Percentiles rank a stretch among this genome's conserved stretches.
Conservation (phyloP, 2,329 filamentous ascomycete genomes). For the Plectosphaerella sp. region DNA sequence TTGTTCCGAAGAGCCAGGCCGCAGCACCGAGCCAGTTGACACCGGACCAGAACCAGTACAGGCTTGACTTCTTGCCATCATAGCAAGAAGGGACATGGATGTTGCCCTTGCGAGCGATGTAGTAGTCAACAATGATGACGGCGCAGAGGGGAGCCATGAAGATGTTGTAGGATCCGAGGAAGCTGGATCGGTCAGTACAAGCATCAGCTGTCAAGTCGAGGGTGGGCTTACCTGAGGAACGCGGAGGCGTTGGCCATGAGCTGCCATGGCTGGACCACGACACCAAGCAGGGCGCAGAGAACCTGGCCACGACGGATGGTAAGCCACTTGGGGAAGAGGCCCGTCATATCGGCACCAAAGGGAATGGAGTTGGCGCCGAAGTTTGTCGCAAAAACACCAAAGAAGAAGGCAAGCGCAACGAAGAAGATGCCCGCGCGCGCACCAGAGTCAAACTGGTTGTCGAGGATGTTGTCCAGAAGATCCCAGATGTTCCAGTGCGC, state of each 20-base stretch:
- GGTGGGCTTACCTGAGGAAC: conserved; percentile 11
- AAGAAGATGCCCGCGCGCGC: conserved; percentile 27
- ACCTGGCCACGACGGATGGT: conserved; percentile 26
- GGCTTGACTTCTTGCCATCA: conserved; percentile 16
- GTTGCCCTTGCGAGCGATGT: conserved; percentile 24
- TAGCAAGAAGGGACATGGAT: conserved; percentile 25
- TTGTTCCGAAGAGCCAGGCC: conserved; percentile 18
- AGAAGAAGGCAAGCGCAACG: conserved; percentile 15
- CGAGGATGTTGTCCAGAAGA: conserved; percentile 27
- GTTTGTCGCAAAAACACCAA: conserved; percentile 18
- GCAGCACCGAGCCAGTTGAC: conserved; percentile 22
- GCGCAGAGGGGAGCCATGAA: conserved; percentile 20
- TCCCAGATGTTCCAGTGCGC: conserved; percentile 33
- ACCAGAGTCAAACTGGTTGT: conserved; percentile 24
- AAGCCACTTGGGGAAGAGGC: conserved; percentile 23
- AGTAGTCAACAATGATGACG: conserved; percentile 30
- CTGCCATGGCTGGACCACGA: conserved; percentile 26
- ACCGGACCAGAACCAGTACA: conserved; percentile 27
- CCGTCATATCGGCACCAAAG: conserved; percentile 26
- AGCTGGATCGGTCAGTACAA: conserved; percentile 2
- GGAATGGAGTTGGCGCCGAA: conserved; percentile 24
- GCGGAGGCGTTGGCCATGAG: conserved; percentile 15
- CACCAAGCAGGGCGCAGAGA: conserved; percentile 22
- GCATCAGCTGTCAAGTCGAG: too few species aligned
- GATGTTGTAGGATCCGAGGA: conserved; percentile 20